Evolutionary conservation across 306 rosid genomes (phyloP).

Genomic region (Castanea sativa): DNA sequence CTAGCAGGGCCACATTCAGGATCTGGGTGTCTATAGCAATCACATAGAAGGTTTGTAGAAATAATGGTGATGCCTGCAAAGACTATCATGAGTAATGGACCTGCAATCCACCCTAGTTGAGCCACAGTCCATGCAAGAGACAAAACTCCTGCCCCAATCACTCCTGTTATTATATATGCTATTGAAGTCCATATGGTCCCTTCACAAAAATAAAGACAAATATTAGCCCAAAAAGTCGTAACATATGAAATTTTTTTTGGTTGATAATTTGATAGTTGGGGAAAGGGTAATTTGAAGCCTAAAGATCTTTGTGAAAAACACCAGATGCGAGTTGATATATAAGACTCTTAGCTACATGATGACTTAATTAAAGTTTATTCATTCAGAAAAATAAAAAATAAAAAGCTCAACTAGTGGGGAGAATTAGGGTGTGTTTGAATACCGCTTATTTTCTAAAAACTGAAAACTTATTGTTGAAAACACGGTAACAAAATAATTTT

Average conservation of each 20-base stretch:
- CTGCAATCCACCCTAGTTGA: slow-evolving; percentile 77
- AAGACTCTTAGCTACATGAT: no score
- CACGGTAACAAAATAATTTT: no score
- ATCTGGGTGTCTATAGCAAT: slow-evolving; percentile 53
- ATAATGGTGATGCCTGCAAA: slow-evolving; percentile 49
- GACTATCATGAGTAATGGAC: slow-evolving; percentile 39
- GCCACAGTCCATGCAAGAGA: slow-evolving; percentile 79
- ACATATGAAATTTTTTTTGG: no score
- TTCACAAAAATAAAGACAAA: not conserved
- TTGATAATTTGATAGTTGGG: no score
- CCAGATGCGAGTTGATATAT: no score
- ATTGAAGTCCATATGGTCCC: slow-evolving; percentile 49
- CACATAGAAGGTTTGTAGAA: slow-evolving; percentile 45
- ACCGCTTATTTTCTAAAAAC: no score
- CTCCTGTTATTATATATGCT: slow-evolving; percentile 72
- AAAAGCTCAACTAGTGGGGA: no score
- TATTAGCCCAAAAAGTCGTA: not conserved
- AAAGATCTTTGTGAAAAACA: no score
- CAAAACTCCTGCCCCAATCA: slow-evolving; percentile 81
- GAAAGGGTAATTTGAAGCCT: no score
- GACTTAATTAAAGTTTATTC: not conserved
- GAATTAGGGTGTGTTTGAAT: no score
- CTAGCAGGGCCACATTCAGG: slow-evolving; percentile 35
- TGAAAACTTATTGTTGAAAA: no score
- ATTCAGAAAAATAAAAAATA: no score